Evolutionary conservation across 2,329 filamentous ascomycete species (phyloP).

Genomic region (Apiospora koreana): DNA sequence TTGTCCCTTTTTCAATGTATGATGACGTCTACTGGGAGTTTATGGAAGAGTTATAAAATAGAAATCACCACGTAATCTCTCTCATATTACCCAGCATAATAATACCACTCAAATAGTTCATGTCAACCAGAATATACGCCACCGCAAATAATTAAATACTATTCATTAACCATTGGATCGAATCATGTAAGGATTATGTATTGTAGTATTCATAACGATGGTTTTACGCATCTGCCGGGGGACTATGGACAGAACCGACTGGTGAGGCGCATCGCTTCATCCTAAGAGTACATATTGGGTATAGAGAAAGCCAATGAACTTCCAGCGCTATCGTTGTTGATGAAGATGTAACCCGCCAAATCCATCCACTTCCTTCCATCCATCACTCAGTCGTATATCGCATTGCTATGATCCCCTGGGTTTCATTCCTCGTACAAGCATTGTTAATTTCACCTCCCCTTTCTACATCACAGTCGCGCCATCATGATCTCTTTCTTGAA

Average conservation of each 20-base stretch:
- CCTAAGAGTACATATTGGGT: not conserved
- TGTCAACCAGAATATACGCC: not conserved
- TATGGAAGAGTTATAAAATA: not conserved
- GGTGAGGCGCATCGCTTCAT: not conserved
- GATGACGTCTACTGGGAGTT: not conserved
- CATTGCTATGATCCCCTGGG: not conserved
- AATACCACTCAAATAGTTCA: not conserved
- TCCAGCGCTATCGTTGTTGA: not conserved
- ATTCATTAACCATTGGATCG: too few species aligned
- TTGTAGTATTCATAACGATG: not conserved
- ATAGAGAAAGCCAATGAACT: conserved; percentile 2
- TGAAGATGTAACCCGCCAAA: not conserved
- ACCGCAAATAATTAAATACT: too few species aligned
- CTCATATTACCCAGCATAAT: not conserved
- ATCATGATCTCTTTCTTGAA: conserved; percentile 58
- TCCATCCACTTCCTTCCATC: not conserved
- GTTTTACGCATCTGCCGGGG: too few species aligned
- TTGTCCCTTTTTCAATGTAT: not conserved
- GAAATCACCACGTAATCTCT: not conserved
- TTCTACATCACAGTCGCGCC: conserved; percentile 37
- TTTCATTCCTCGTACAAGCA: not conserved
- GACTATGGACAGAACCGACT: not conserved
- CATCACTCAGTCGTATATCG: not conserved
- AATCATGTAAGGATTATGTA: not conserved
- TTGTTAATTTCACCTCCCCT: not conserved